Evolutionary conservation across 768 basidiomycete species (phyloP).

Genomic region (Thelephora ganbajun): DNA sequence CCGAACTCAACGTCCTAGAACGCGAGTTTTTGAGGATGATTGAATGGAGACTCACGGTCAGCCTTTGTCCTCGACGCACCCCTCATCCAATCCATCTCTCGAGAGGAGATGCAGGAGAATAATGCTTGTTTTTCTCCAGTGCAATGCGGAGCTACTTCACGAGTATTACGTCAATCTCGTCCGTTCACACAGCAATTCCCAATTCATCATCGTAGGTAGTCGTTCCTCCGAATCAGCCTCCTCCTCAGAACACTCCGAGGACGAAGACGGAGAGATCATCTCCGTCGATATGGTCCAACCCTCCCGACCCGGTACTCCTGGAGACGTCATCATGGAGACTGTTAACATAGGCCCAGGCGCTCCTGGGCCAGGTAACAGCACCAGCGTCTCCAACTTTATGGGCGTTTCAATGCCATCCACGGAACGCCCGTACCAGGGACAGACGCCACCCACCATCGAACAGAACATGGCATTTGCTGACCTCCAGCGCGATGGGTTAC

Average conservation of each 20-base stretch:
- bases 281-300: constrained; percentile 29
- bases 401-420: constrained; percentile 10
- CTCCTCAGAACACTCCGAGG: constrained; percentile 34
- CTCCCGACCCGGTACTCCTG: constrained; percentile 11
- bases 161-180: constrained; percentile 92
- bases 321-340: constrained; percentile 14
- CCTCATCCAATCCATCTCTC: neutral
- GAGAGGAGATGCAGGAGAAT: constrained; percentile 2
- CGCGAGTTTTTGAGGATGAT: constrained; percentile 85
- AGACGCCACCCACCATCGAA: constrained; percentile 57
- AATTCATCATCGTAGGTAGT: constrained; percentile 36
- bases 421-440: constrained; percentile 25
- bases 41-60: constrained; percentile 90
- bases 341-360: constrained; percentile 4
- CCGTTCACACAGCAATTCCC: constrained; percentile 59
- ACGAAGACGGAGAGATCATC: constrained; percentile 24
- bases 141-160: constrained; percentile 80
- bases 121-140: constrained; percentile 34
- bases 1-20: constrained; percentile 90
- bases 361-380: constrained; percentile 21
- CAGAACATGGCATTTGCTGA: constrained; percentile 77
- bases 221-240: constrained; percentile 14
- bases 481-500: constrained; percentile 20
- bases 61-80: constrained; percentile 16
- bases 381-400: constrained; percentile 19